A percentile compares a stretch with the other conserved stretches of the same genome.
These are phyloP conservation scores for Diaporthe citri DNA, from an alignment of 2,329 filamentous ascomycete species.

Conservation along the genomic window DNA sequence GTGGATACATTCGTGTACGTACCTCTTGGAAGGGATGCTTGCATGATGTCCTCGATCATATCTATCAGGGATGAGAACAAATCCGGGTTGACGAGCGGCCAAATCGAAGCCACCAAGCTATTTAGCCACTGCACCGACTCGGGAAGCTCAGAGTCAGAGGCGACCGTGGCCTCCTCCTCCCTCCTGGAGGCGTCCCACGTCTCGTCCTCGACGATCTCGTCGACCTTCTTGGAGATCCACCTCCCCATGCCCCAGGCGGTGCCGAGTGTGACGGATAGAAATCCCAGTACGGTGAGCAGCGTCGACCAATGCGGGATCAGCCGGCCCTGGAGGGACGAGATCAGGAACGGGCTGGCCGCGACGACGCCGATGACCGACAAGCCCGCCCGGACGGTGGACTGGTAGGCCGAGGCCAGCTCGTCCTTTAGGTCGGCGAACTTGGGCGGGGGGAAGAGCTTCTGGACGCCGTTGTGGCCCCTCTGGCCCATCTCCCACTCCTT, in stretches of 20 bases:
- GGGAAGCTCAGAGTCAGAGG: conserved; percentile 62
- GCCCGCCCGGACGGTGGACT: conserved; percentile 52
- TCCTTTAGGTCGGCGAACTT: conserved; percentile 57
- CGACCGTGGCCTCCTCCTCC: conserved; percentile 60
- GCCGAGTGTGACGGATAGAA: conserved; percentile 51
- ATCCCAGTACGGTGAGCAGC: conserved; percentile 46
- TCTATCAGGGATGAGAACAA: conserved; percentile 77
- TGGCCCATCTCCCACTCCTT: conserved; percentile 53
- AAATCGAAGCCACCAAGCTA: conserved; percentile 74
- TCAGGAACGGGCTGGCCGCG: conserved; percentile 43
- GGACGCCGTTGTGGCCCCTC: conserved; percentile 56
- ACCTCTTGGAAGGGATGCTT: conserved; percentile 75
- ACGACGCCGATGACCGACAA: conserved; percentile 51
- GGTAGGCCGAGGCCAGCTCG: conserved; percentile 49
- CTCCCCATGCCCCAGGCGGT: conserved; percentile 59
- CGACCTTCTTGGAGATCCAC: conserved; percentile 73
- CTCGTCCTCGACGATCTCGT: conserved; percentile 75
- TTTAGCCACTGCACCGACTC: conserved; percentile 81
- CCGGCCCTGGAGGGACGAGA: conserved; percentile 30
- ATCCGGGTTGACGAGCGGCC: conserved; percentile 82
- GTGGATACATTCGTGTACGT: too few relatives aligned
- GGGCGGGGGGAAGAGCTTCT: conserved; percentile 61
- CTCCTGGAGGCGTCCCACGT: conserved; percentile 75
- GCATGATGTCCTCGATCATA: conserved; percentile 84
- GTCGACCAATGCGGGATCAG: conserved; percentile 39